Base-by-base conservation (phyloP, 1,284 basidiomycete species). In the Inonotus obliquus region DNA sequence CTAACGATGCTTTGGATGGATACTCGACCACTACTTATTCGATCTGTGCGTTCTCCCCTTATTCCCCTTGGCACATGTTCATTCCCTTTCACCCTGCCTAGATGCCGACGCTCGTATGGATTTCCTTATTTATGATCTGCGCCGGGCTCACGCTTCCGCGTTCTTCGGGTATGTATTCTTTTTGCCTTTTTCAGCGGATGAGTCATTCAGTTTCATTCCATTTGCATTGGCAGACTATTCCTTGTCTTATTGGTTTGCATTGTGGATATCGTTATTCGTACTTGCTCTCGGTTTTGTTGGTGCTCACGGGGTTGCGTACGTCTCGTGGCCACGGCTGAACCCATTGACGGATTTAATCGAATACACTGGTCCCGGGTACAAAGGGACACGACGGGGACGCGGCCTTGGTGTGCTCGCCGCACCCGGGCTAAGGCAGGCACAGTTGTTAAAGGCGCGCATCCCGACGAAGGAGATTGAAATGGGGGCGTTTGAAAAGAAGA, bases 251-350 rank as follows among this genome's bases (percentile, higher is more conserved):
- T 93, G 94, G 76, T 86, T 92, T 75, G 69, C 89, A 67, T 77
- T 94, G 52, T 94, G 93, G 90, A 76, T 91, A 69, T 71, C 79
- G 54, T 70, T 96, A 44, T 78, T 89, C 59, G 69, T 81, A 45
- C 62, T 86, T 63, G 79, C 91, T 11, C 73, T 87, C 62, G 66
- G 78, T 52, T 92, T 91, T 75, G 90, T 96, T 68, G 72, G 91
- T 74, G 76, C 86, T 48, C 86, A 96, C 71, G 89, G 90, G 45
- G 83, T 94, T 66, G 83, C 89, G 66, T 98, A 96, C 72, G 95
- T 99, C 64, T 86, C 92, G 23, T 96, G 94, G 90, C 97, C 96
- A n/a, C 86, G 90, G 23, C 82, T 99, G 60, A 85, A 91, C 66
- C 89, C 94, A 2, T 87, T 91, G 11, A 87, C 87, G 60, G 92